Evolutionary conservation across 257 asterid genomes (phyloP), one percentile per base, ranked within the genome.

Genomic region (Capsicum rhomboideum): DNA sequence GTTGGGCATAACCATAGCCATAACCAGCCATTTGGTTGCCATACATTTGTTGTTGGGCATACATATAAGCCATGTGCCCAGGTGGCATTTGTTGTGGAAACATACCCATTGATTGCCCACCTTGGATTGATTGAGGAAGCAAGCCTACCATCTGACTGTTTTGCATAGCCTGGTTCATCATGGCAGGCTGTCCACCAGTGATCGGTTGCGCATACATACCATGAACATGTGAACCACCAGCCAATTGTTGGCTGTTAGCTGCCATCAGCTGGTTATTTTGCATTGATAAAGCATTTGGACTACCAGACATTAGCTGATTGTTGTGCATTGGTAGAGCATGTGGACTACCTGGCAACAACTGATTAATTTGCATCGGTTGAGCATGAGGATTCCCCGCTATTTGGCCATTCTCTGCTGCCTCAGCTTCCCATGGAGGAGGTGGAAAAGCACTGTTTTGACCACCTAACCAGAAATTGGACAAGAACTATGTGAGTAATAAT

Each of bases 401-500:
- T 79, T 87, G 86, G 85, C 87, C 80, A 69, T 61, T 85, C 37
- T 94, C 98, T 12, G 88, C 44, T 37, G 90, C 64, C 85, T 92
- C 94, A 46, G 90, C 92, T 88, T 96, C 99, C 99, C 99, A 96
- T 17, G 99, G 99, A 31, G 98, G 99, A 42, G 97, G 98, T 71
- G 99, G 99, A 53, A 94, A 72, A 6, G 94, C 82, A 71, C 85
- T 86, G 77, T 88, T 86, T 84, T 90, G 90, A 82, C 85, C 89
- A 44, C 95, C 98, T 93, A 84, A 18, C 83, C 78, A 83, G 71
- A 75, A 66, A 84, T 68, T 85, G 6, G 3, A 49, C 61, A 6
- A 52, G 54, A 54, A 67, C 67, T 59, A 64, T 6, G 11, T 74
- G 53, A 84, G 69, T 37, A n/a, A 58, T 71, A 44, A 56, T 34